Evolutionary conservation across 1,284 basidiomycete species (phyloP), one percentile per base, ranked within the genome.

Genomic region (Irpex rosettiformis): DNA sequence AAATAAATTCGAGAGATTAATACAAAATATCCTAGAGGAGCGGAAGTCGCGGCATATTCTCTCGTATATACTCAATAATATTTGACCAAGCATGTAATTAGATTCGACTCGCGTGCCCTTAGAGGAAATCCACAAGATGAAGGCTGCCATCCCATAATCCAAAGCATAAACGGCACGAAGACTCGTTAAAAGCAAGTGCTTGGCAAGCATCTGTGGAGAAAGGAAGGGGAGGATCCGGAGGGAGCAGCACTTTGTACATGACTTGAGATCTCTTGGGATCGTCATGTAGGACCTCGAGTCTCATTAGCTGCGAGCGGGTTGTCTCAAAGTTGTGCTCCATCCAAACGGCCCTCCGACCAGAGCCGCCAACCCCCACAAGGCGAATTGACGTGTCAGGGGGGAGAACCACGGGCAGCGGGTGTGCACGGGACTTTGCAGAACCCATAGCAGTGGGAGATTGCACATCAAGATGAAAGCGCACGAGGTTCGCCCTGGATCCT

Each of bases 161-260:
- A 22, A 82, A 62, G 62, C 74, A 79, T n/a, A 84, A 68, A 22
- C 79, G 68, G 21, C 82, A 80, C 2, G 73, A 73, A 0, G 76
- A 71, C 65, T 85, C 82, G 58, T 84, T 79, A 57, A 85, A 80
- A 1, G 77, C 76, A 22, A 83, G 62, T 0, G 77, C 76, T 43
- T 75, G 73, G 56, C 75, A 78, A 21, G 71, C 72, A 55, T 76
- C 70, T 1, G 75, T 70, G 59, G 76, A 70, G 59, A 84, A 83
- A 3, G 82, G 82, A 30, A 83, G 69, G 18, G 76, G 73, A 10
- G 76, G 67, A 57, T 79, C 65, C 1, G 65, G 59, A 0, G 79
- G 77, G 24, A 82, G 65, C 18, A 84, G 67, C 64, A 72, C 54
- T 40, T 40, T 40, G n/a, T 40, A 40, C 33, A 68, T 73, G 63